phyloP scores from a whole-genome alignment of 2,329 filamentous ascomycete genomes.

The Arthrobotrys musiformis region DNA sequence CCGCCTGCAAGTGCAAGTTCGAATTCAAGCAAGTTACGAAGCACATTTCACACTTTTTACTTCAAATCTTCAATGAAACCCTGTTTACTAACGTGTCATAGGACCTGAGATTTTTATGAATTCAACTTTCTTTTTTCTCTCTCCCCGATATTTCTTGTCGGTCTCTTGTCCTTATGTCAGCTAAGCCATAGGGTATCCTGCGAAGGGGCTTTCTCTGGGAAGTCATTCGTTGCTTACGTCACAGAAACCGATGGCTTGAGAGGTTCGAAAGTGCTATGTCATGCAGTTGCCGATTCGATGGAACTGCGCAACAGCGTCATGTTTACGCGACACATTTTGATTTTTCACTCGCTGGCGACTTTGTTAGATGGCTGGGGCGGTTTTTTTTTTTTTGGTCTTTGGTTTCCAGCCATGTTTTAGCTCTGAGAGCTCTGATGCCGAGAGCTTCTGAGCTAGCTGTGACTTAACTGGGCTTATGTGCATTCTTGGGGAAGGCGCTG shows the following conservation, averaged over 20 bases:
- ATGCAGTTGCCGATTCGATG: slow-evolving; percentile 7
- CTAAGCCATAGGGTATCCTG: not conserved
- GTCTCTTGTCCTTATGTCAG: slow-evolving; percentile 15
- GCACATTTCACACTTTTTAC: not conserved
- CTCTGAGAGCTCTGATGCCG: not conserved
- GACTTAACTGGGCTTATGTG: not conserved
- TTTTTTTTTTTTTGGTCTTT: not conserved
- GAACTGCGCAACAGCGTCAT: slow-evolving; percentile 50
- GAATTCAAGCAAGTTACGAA: not conserved
- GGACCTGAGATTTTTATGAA: not conserved
- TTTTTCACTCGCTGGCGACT: not conserved
- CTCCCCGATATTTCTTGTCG: not conserved
- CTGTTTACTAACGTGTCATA: slow-evolving; percentile 18
- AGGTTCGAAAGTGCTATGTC: slow-evolving; percentile 22
- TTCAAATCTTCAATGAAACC: not conserved
- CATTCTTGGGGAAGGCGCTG: slow-evolving; percentile 24
- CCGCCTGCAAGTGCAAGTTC: not conserved
- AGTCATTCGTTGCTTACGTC: slow-evolving; percentile 31
- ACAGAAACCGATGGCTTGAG: slow-evolving; percentile 14
- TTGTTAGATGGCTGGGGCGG: slow-evolving; percentile 19
- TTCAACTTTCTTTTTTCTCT: slow-evolving; percentile 14
- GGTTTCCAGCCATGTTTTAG: not conserved
- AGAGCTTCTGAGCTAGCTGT: not conserved
- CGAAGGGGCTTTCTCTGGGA: not conserved
- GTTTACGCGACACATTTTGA: slow-evolving; percentile 32